Conservation (phyloP, 208 protist genomes). For the Leishmania major region DNA sequence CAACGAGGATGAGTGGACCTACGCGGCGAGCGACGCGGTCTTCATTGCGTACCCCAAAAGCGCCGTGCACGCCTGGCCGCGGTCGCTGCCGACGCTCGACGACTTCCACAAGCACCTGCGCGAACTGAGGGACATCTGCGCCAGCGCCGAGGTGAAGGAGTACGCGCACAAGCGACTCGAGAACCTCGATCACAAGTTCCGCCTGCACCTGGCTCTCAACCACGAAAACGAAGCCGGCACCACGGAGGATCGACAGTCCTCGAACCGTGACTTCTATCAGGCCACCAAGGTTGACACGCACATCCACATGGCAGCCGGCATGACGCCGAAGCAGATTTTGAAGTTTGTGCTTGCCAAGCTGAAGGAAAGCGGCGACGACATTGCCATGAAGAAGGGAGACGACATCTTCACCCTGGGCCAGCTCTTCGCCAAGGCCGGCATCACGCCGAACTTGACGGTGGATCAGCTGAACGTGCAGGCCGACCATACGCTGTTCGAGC, state of each 20-base stretch:
- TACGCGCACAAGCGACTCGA: constrained; percentile 92
- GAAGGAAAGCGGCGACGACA: constrained; percentile 90
- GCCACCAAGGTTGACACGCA: constrained; percentile 97
- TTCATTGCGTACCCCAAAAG: constrained; percentile 83
- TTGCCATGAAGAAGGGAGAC: constrained; percentile 89
- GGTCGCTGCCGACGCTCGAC: constrained; percentile 80
- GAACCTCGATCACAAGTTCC: constrained; percentile 93
- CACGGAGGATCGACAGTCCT: constrained; percentile 80
- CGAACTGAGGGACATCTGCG: constrained; percentile 77
- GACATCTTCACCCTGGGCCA: constrained; percentile 87
- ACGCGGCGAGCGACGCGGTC: constrained; percentile 83
- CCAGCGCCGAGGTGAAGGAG: constrained; percentile 86
- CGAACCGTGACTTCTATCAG: constrained; percentile 95
- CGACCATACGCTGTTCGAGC: constrained; percentile 96
- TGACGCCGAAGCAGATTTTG: constrained; percentile 95
- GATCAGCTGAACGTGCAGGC: constrained; percentile 97
- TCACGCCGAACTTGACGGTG: constrained; percentile 93
- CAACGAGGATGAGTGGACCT: constrained; percentile 92
- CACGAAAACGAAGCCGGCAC: constrained; percentile 90
- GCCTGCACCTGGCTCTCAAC: constrained; percentile 94
- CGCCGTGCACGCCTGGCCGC: constrained; percentile 81
- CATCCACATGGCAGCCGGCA: constrained; percentile 96
- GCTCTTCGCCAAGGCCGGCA: constrained; percentile 84
- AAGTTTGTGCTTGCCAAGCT: constrained; percentile 95
- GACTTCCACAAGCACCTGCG: constrained; percentile 76